Percentiles rank a stretch among this genome's conserved stretches.
phyloP scores from a whole-genome alignment of 179 eudicot species.

The Drosera spatulata region DNA sequence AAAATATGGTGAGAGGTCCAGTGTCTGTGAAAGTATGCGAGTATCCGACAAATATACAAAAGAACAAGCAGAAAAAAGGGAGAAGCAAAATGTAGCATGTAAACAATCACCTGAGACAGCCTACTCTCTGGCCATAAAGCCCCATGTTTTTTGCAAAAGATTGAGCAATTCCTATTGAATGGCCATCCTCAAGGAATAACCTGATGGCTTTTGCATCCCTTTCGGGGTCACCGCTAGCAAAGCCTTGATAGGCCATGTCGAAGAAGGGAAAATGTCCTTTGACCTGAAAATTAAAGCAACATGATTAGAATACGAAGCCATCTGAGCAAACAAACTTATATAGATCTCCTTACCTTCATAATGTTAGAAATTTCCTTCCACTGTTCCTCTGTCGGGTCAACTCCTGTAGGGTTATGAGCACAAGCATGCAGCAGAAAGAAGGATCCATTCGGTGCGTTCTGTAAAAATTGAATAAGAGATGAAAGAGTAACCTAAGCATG shows the following conservation, averaged over 20 bases:
- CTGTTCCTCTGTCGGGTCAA: slow-evolving; percentile 93
- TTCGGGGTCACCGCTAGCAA: slow-evolving; percentile 97
- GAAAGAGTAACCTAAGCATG: not conserved
- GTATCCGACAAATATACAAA: not conserved
- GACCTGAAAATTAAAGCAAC: slow-evolving; percentile 35
- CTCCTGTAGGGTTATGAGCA: slow-evolving; percentile 99
- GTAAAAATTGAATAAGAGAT: slow-evolving; percentile 11
- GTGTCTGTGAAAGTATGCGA: no score
- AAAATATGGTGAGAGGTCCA: no score
- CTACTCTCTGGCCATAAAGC: slow-evolving; percentile 97
- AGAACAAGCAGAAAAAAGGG: not conserved
- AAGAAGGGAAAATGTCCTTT: slow-evolving; percentile 95
- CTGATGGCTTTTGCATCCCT: slow-evolving; percentile 94
- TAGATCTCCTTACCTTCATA: slow-evolving; percentile 42
- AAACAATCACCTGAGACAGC: slow-evolving; percentile 75
- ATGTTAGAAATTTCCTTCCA: slow-evolving; percentile 87
- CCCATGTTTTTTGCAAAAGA: slow-evolving; percentile 99
- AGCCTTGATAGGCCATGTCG: slow-evolving; percentile 99
- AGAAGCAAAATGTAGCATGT: not conserved
- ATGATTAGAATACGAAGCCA: no score
- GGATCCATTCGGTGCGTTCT: slow-evolving; percentile 97
- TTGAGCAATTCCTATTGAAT: slow-evolving; percentile 82
- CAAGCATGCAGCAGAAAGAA: slow-evolving; percentile 98
- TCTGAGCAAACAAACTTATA: not conserved
- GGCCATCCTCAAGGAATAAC: slow-evolving; percentile 95